Percentiles rank a stretch among this genome's conserved stretches.
phyloP scores from a whole-genome alignment of 2,329 filamentous ascomycete genomes.

The Sarocladiaceae sp. region DNA sequence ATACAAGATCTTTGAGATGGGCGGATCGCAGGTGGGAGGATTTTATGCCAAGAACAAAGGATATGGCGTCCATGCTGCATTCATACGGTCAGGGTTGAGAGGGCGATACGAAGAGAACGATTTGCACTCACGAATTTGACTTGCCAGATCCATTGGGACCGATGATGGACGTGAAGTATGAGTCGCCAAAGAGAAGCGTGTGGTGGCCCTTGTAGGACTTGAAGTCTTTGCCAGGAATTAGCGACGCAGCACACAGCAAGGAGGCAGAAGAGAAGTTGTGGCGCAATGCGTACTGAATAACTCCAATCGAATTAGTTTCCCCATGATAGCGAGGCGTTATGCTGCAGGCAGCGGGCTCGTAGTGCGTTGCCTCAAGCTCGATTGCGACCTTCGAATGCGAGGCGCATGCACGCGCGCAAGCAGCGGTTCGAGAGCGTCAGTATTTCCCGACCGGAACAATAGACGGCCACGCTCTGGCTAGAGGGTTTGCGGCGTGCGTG shows the following conservation, averaged over 20 bases:
- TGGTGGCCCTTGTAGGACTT: conserved; percentile 99
- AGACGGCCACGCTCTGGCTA: too few relatives aligned
- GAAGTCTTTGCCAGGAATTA: conserved; percentile 60
- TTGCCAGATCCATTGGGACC: conserved; percentile 99
- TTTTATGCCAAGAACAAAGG: conserved; percentile 96
- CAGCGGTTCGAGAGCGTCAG: too few relatives aligned
- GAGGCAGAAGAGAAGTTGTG: not conserved
- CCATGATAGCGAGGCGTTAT: conserved; percentile 56
- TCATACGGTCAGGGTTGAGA: conserved; percentile 11
- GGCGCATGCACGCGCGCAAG: not conserved
- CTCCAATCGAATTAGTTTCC: conserved; percentile 91
- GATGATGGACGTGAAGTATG: conserved; percentile 98
- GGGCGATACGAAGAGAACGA: conserved; percentile 9
- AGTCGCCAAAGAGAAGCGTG: conserved; percentile 88
- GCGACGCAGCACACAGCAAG: not conserved
- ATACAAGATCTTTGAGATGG: conserved; percentile 90
- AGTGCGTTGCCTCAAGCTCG: not conserved
- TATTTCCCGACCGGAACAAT: too few relatives aligned
- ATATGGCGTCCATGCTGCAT: conserved; percentile 99
- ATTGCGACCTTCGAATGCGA: not conserved
- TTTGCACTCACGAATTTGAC: conserved; percentile 75
- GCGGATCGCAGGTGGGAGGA: conserved; percentile 95
- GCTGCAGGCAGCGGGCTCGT: not conserved
- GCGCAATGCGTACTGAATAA: conserved; percentile 69
- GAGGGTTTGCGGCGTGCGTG: too few relatives aligned